Conservation (phyloP, 306 rosid species). For the Glycyrrhiza uralensis region DNA sequence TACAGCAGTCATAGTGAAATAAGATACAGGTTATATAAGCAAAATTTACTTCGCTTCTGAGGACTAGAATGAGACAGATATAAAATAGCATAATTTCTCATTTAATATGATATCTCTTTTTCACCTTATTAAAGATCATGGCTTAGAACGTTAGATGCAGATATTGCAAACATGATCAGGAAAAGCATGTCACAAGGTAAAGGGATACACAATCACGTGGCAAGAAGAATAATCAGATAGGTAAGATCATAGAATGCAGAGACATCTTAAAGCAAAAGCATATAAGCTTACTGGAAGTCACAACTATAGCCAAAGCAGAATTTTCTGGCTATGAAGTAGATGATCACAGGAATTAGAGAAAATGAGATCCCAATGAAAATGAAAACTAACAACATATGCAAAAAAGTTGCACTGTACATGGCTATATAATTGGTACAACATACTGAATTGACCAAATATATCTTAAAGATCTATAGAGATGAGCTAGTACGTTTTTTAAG, state of each 20-base stretch:
- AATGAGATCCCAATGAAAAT: background rate
- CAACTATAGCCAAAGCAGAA: background rate
- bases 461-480: background rate
- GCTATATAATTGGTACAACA: background rate
- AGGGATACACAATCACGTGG: background rate
- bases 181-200: background rate
- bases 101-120: background rate
- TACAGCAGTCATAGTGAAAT: slow-evolving; percentile 21
- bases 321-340: slow-evolving; percentile 3
- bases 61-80: slow-evolving; percentile 2
- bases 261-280: background rate
- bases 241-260: background rate
- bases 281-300: background rate
- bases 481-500: background rate
- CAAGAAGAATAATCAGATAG: background rate
- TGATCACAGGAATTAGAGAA: slow-evolving; percentile 2
- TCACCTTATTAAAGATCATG: background rate
- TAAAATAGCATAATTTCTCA: background rate
- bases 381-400: slow-evolving; percentile 19
- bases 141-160: background rate
- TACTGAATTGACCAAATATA: background rate
- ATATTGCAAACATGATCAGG: slow-evolving; percentile 8
- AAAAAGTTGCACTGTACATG: background rate
- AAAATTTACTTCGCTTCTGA: background rate
- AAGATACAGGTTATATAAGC: background rate